Percentiles rank a stretch among this genome's conserved stretches.
These are phyloP conservation scores for Zasmidium cellare DNA, from an alignment of 2,329 filamentous ascomycete genomes.

Conservation along the genomic window DNA sequence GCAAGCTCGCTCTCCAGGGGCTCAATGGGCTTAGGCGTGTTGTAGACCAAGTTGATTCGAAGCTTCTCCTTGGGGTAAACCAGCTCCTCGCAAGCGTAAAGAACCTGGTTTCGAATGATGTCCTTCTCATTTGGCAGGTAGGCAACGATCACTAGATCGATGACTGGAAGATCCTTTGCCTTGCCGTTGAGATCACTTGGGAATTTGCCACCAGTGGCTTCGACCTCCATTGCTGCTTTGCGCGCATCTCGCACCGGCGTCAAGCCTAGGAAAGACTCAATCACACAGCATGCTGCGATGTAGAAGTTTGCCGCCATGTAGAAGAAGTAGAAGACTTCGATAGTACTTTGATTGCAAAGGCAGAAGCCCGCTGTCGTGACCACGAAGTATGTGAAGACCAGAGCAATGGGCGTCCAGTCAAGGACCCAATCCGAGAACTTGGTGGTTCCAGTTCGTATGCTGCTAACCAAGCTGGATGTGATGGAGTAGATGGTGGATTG, in stretches of 20 bases:
- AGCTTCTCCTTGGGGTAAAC: slow-evolving; percentile 48
- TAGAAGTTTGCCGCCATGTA: slow-evolving; percentile 36
- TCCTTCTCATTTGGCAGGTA: slow-evolving; percentile 54
- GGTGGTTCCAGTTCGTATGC: slow-evolving; percentile 14
- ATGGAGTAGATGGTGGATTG: slow-evolving; percentile 13
- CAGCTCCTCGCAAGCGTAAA: slow-evolving; percentile 49
- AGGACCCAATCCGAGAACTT: slow-evolving; percentile 32
- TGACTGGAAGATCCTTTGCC: slow-evolving; percentile 38
- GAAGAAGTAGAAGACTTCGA: slow-evolving; percentile 35
- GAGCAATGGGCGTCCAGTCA: slow-evolving; percentile 31
- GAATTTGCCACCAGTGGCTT: slow-evolving; percentile 23
- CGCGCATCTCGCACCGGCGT: slow-evolving; percentile 31
- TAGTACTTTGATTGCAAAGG: slow-evolving; percentile 26
- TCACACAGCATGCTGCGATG: slow-evolving; percentile 28
- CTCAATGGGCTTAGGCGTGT: slow-evolving; percentile 49
- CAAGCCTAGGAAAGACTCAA: slow-evolving; percentile 35
- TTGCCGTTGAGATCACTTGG: slow-evolving; percentile 28
- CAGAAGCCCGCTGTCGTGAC: slow-evolving; percentile 34
- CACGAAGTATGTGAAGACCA: slow-evolving; percentile 32
- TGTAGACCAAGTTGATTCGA: slow-evolving; percentile 52
- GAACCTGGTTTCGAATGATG: slow-evolving; percentile 50
- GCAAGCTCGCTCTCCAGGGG: slow-evolving; percentile 46
- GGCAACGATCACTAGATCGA: slow-evolving; percentile 52
- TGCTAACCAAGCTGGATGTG: slow-evolving; percentile 12
- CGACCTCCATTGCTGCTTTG: slow-evolving; percentile 30